phyloP scores from a whole-genome alignment of 352 stramenopile genomes.

The Phytophthora megakarya region DNA sequence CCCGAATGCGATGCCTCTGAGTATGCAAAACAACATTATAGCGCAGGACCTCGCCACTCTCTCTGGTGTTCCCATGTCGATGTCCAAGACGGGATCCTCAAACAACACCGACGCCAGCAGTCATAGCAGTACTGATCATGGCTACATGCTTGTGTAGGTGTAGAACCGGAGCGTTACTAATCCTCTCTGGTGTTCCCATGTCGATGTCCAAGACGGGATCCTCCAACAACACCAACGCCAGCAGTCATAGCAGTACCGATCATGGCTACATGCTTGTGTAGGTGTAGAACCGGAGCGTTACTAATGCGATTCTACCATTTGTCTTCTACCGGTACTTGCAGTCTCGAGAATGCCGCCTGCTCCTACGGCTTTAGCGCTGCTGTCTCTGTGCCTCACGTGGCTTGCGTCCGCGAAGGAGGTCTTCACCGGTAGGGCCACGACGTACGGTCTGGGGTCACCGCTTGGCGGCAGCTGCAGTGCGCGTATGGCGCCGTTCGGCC shows the following conservation, averaged over 20 bases:
- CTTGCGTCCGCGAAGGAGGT: constrained; percentile 31
- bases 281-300: constrained; percentile 2
- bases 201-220: constrained; percentile 21
- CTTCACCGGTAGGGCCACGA: constrained; percentile 56
- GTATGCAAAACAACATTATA: constrained; percentile 31
- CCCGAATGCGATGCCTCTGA: constrained; percentile 22
- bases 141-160: constrained; percentile 43
- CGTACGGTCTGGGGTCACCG: constrained; percentile 48
- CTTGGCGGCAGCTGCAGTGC: constrained; percentile 60
- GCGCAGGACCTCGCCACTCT: constrained; percentile 31
- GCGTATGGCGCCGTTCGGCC: constrained; percentile 44
- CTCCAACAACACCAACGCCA: constrained; percentile 6
- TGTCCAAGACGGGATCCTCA: constrained; percentile 20
- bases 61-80: constrained; percentile 16
- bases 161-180: constrained; percentile 2
- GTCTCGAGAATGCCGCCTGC: constrained; percentile 1
- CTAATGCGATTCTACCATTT: constrained; percentile 3
- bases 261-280: constrained; percentile 47
- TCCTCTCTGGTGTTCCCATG: constrained; percentile 20
- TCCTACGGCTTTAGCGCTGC: neutral
- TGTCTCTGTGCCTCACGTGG: constrained; percentile 15
- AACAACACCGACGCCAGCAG: constrained; percentile 9
- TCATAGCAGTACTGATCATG: constrained; percentile 18
- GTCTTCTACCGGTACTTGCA: neutral
- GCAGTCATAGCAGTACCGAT: constrained; percentile 6